phyloP scores from a whole-genome alignment of 108 stramenopile genomes.

The Ochromonas danica region DNA sequence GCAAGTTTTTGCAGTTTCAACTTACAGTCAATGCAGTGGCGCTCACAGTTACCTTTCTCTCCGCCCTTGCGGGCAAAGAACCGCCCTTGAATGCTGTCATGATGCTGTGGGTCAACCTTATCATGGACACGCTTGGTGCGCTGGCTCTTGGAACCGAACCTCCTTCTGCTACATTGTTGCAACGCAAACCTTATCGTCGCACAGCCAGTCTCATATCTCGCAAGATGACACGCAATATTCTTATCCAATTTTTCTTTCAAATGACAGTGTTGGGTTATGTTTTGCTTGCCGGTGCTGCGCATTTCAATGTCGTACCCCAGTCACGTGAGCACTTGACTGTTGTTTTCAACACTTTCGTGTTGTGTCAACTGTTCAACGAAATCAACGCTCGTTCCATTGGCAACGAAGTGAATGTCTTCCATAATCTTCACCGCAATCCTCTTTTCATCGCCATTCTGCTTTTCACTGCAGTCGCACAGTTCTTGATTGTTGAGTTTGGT shows the following conservation, averaged over 20 bases:
- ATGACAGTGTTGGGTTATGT: conserved; percentile 43
- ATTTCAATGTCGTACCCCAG: conserved; percentile 33
- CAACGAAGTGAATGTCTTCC: conserved; percentile 65
- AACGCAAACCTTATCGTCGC: conserved; percentile 49
- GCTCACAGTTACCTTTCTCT: conserved; percentile 4
- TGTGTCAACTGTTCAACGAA: conserved; percentile 95
- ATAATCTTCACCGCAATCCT: conserved; percentile 68
- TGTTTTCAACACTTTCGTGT: conserved; percentile 95
- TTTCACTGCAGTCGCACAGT: conserved; percentile 73
- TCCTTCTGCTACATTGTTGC: conserved; percentile 41
- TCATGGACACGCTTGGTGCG: conserved; percentile 95
- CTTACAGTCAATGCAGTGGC: conserved; percentile 93
- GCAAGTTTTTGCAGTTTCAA: conserved; percentile 97
- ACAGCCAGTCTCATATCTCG: conserved; percentile 43
- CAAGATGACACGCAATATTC: conserved; percentile 51
- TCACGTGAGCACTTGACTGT: conserved; percentile 71
- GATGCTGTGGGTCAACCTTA: conserved; percentile 94
- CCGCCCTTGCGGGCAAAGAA: conserved; percentile 37
- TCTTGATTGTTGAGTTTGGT: conserved; percentile 83
- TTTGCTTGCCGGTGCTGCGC: conserved; percentile 39
- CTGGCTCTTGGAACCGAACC: conserved; percentile 84
- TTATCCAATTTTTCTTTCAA: conserved; percentile 47
- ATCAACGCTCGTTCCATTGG: conserved; percentile 68
- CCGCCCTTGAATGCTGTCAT: conserved; percentile 91
- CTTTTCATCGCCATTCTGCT: conserved; percentile 76